Evolutionary conservation across 306 rosid genomes (phyloP), one percentile per base, ranked within the genome.

Genomic region (Dalbergia cultrata): DNA sequence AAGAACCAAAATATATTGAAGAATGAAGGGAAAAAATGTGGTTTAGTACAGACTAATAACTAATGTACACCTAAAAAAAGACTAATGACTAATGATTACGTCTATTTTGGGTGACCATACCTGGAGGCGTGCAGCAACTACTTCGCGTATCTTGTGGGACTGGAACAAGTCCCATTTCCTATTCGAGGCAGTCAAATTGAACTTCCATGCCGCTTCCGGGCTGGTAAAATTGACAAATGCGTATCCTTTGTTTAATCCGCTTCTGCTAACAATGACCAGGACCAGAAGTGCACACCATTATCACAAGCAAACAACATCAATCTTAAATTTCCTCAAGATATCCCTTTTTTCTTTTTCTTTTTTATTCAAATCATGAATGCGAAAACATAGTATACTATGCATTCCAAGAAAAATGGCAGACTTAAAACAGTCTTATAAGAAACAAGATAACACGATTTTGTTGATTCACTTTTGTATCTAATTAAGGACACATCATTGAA

Each of bases 181-280:
- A 4, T 39, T 5, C 0, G 87, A 65, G 0, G 84, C 80, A 5
- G 88, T 84, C 2, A 0, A 1, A 3, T 45, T 26, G 22, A 93
- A 93, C 71, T 67, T 87, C 88, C 86, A 85, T 1, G 88, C 94
- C 3, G 85, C 94, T 57, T 61, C 12, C 0, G 88, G 37, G 34
- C 69, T 60, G 0, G 93, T 93, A 76, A 93, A 93, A 75, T 93
- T 93, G 0, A 93, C 94, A 70, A 91, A 93, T 0, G 93, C 97
- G 16, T 93, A 93, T 0, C 97, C 97, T 11, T 89, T 89, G 70
- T 93, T 91, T 50, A 88, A 3, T 0, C 86, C 82, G 0, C 58
- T 85, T 0, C 97, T 92, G 89, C 78, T 63, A 62, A 52, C 12
- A 9, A 13, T 8, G 7, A 68, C 8, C 31, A 63, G 13, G 13